Percentiles rank a stretch among this genome's conserved stretches.
phyloP scores from a whole-genome alignment of 441 rosid species.

The Omphalea diandra region DNA sequence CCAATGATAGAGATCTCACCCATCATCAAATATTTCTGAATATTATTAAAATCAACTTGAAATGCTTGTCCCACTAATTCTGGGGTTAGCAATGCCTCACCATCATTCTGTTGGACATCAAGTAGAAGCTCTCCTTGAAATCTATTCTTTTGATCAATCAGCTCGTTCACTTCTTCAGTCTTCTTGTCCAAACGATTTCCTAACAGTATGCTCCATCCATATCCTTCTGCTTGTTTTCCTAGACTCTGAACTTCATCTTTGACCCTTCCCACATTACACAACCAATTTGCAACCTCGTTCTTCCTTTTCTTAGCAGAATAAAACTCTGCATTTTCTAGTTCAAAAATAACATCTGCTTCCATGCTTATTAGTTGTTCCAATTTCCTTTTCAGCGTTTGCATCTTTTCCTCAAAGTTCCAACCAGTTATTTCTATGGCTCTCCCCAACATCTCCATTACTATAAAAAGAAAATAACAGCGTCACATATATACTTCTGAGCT shows the following conservation, averaged over 20 bases:
- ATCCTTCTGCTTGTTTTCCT: not conserved
- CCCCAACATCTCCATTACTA: not conserved
- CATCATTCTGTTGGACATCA: not conserved
- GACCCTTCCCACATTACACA: not conserved
- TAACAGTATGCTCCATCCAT: not conserved
- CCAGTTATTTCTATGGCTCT: not conserved
- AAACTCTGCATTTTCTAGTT: not conserved
- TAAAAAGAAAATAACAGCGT: not conserved
- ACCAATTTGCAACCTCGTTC: constrained; percentile 4
- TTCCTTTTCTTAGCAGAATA: not conserved
- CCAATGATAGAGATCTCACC: constrained; percentile 15
- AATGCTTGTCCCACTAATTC: constrained; percentile 9
- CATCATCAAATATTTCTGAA: constrained; percentile 7
- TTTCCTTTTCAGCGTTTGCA: not conserved
- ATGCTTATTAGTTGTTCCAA: not conserved
- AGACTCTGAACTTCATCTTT: not conserved
- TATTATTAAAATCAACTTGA: not conserved
- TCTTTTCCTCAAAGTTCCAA: not conserved
- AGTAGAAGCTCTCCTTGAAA: not conserved
- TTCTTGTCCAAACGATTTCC: not conserved
- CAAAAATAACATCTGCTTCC: not conserved
- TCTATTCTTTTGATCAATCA: not conserved
- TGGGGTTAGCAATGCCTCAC: not conserved
- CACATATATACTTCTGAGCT: too few relatives aligned
- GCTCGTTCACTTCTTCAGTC: not conserved